Conservation (phyloP, 2,329 filamentous ascomycete genomes). For the Aspergillus niger region DNA sequence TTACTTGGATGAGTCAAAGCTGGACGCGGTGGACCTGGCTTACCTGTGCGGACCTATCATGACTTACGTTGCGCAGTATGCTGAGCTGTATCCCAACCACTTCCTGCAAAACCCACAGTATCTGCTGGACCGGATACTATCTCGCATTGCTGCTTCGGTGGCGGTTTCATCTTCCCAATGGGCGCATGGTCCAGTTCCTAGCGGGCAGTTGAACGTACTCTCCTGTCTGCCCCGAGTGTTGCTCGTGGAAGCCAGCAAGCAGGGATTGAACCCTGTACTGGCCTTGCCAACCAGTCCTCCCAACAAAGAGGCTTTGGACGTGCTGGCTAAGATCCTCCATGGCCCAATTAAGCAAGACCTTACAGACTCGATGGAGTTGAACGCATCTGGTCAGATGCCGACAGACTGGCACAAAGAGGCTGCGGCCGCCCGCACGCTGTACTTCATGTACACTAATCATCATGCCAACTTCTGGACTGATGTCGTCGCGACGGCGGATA, state of each 20-base stretch:
- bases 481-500: conserved; percentile 56
- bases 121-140: conserved; percentile 48
- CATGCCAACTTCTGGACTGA: conserved; percentile 56
- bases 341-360: conserved; percentile 45
- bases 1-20: conserved; percentile 53
- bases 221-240: conserved; percentile 57
- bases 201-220: conserved; percentile 60
- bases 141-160: conserved; percentile 51
- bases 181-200: conserved; percentile 57
- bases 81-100: conserved; percentile 57
- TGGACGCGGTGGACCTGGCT: conserved; percentile 54
- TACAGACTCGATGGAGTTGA: conserved; percentile 35
- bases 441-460: conserved; percentile 55
- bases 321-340: conserved; percentile 58
- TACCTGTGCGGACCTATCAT: conserved; percentile 59
- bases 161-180: conserved; percentile 50
- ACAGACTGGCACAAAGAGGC: conserved; percentile 51
- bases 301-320: conserved; percentile 56
- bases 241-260: conserved; percentile 49
- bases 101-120: conserved; percentile 49
- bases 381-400: conserved; percentile 35
- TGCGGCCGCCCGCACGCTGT: conserved; percentile 57
- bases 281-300: conserved; percentile 55
- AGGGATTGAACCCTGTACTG: conserved; percentile 48
- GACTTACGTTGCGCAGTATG: conserved; percentile 60